Evolutionary conservation across 305 asterid species (phyloP).

Genomic region (Coffea humblotiana): DNA sequence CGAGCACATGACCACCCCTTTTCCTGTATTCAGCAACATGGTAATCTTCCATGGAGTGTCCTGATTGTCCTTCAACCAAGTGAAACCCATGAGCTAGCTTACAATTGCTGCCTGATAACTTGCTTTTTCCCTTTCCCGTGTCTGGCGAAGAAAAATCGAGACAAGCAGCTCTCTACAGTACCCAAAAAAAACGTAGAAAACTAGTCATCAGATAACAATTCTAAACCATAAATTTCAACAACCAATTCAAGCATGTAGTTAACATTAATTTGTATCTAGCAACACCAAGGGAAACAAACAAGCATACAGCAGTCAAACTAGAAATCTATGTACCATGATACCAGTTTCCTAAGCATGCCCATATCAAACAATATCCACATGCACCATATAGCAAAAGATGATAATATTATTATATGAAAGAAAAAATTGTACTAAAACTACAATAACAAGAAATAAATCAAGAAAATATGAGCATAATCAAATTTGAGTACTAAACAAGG

Average conservation of each 20-base stretch:
- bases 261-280: not conserved
- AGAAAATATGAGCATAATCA: not conserved
- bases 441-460: too few species aligned
- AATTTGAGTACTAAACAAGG: not conserved
- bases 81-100: constrained; percentile 65
- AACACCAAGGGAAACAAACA: too few species aligned
- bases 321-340: not conserved
- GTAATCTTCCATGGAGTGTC: constrained; percentile 88
- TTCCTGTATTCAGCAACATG: constrained; percentile 77
- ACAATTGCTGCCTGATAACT: constrained; percentile 33
- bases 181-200: not conserved
- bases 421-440: not conserved
- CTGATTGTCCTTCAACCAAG: constrained; percentile 78
- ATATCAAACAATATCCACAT: not conserved
- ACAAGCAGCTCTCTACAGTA: constrained; percentile 26
- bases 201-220: not conserved
- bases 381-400: too few species aligned
- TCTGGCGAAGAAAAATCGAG: constrained; percentile 44
- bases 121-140: constrained; percentile 79
- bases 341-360: not conserved
- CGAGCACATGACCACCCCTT: constrained; percentile 57
- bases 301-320: not conserved
- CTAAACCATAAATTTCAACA: not conserved
- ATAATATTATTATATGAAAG: too few species aligned
- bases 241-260: not conserved